These are phyloP conservation scores for Stereum hirsutum DNA, from an alignment of 1,284 basidiomycete genomes.

Conservation along the genomic window DNA sequence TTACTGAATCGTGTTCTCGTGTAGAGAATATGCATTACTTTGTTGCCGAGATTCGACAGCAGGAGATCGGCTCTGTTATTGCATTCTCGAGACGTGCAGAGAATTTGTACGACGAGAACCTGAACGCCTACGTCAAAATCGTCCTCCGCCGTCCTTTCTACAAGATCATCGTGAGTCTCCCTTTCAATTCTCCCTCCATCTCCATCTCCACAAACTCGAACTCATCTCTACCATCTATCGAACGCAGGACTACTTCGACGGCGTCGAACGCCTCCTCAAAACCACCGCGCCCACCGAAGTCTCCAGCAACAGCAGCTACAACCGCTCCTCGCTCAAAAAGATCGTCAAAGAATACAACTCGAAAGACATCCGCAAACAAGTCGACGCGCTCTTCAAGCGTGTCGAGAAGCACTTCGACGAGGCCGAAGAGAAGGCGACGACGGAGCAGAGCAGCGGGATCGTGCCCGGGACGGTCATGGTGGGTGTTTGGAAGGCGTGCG, in stretches of 20 bases:
- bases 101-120: slow-evolving; percentile 81
- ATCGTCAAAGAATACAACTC: slow-evolving; percentile 78
- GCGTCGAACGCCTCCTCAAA: slow-evolving; percentile 78
- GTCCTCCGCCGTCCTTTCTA: slow-evolving; percentile 82
- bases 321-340: slow-evolving; percentile 72
- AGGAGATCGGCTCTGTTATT: slow-evolving; percentile 61
- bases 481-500: slow-evolving; percentile 84
- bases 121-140: slow-evolving; percentile 80
- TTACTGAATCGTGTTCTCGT: slow-evolving; percentile 1
- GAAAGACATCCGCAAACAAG: slow-evolving; percentile 83
- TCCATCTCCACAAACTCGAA: neutral
- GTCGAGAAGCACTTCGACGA: slow-evolving; percentile 96
- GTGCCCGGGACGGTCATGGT: slow-evolving; percentile 63
- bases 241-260: slow-evolving; percentile 91
- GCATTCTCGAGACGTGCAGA: slow-evolving; percentile 71
- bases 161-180: slow-evolving; percentile 71
- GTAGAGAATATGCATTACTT: slow-evolving; percentile 96
- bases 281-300: slow-evolving; percentile 80
- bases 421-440: slow-evolving; percentile 55
- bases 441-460: slow-evolving; percentile 48
- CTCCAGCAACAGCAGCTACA: slow-evolving; percentile 69
- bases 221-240: neutral
- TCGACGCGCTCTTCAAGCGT: slow-evolving; percentile 84
- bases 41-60: slow-evolving; percentile 67
- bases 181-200: neutral